Conservation (phyloP, 805 yeast genomes). For the Saturnispora serradocipensis region DNA sequence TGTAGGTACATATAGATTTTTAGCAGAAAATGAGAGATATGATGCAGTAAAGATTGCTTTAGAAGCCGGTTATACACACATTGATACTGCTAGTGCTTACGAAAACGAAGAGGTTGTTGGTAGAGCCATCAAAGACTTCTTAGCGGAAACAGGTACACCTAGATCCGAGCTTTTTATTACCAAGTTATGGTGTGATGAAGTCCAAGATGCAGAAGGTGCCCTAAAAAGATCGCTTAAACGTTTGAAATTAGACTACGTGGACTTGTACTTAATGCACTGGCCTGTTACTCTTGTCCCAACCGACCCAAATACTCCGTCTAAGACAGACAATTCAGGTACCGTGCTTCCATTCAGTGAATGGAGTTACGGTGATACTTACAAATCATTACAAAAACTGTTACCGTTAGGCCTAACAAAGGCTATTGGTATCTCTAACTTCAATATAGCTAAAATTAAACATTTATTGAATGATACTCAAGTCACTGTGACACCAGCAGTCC, state of each 20-base stretch:
- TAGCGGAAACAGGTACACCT: slow-evolving; percentile 47
- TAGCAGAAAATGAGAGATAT: slow-evolving; percentile 38
- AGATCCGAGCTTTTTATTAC: slow-evolving; percentile 51
- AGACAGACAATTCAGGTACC: slow-evolving; percentile 28
- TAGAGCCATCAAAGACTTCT: slow-evolving; percentile 39
- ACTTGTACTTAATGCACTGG: slow-evolving; percentile 61
- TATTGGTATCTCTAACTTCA: slow-evolving; percentile 74
- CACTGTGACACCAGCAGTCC: slow-evolving; percentile 52
- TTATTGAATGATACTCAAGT: slow-evolving; percentile 42
- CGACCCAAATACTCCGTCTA: slow-evolving; percentile 28
- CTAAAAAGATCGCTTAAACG: slow-evolving; percentile 41
- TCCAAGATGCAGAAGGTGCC: slow-evolving; percentile 35
- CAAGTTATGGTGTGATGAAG: slow-evolving; percentile 44
- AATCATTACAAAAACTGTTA: slow-evolving; percentile 49
- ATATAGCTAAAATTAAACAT: slow-evolving; percentile 42
- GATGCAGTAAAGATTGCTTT: slow-evolving; percentile 53
- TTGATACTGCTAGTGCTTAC: slow-evolving; percentile 68
- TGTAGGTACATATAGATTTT: slow-evolving; percentile 15
- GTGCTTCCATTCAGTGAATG: slow-evolving; percentile 23
- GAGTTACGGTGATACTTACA: slow-evolving; percentile 53
- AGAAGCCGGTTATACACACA: slow-evolving; percentile 61
- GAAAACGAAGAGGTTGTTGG: slow-evolving; percentile 54
- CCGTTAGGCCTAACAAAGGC: slow-evolving; percentile 47
- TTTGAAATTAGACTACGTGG: slow-evolving; percentile 52
- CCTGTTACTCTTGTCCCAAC: slow-evolving; percentile 39